Evolutionary conservation across 306 rosid genomes (phyloP).

Genomic region (Begonia peltatifolia): DNA sequence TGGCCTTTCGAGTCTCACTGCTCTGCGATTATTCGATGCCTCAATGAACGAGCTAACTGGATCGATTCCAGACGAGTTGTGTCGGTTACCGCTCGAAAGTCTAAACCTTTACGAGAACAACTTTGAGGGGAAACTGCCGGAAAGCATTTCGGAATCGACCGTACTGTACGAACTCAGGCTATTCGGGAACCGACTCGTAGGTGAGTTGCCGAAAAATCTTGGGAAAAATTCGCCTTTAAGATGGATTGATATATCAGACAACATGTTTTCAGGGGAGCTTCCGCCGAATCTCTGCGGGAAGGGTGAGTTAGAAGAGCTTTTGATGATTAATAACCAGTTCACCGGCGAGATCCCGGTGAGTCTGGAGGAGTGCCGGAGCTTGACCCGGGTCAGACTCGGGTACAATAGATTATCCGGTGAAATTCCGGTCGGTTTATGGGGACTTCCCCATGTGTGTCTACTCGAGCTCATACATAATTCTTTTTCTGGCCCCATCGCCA

Average conservation of each 20-base stretch:
- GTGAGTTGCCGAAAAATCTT: constrained; percentile 45
- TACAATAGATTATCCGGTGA: constrained; percentile 45
- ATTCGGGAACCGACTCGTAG: constrained; percentile 42
- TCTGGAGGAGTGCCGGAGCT: constrained; percentile 41
- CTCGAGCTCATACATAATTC: constrained; percentile 48
- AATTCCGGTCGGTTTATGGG: constrained; percentile 71
- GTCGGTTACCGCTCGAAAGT: constrained; percentile 46
- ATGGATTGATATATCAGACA: constrained; percentile 57
- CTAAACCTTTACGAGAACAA: constrained; percentile 64
- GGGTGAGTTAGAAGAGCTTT: constrained; percentile 46
- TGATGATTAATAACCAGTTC: constrained; percentile 40
- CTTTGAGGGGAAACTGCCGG: constrained; percentile 53
- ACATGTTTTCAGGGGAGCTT: constrained; percentile 42
- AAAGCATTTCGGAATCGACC: constrained; percentile 44
- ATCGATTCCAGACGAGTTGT: constrained; percentile 49
- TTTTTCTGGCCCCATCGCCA: constrained; percentile 46
- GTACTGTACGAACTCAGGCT: constrained; percentile 44
- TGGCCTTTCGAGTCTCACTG: constrained; percentile 51
- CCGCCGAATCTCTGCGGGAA: constrained; percentile 44
- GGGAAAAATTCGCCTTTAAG: constrained; percentile 47
- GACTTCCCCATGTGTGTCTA: constrained; percentile 46
- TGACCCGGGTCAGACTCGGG: constrained; percentile 50
- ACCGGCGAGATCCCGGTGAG: constrained; percentile 51
- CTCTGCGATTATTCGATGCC: constrained; percentile 47
- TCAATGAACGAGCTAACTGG: constrained; percentile 64